Percentiles rank a stretch among this genome's conserved stretches.
These are phyloP conservation scores for Phycomyces blakesleeanus DNA, from an alignment of 192 early-diverging fungal species.

Conservation along the genomic window DNA sequence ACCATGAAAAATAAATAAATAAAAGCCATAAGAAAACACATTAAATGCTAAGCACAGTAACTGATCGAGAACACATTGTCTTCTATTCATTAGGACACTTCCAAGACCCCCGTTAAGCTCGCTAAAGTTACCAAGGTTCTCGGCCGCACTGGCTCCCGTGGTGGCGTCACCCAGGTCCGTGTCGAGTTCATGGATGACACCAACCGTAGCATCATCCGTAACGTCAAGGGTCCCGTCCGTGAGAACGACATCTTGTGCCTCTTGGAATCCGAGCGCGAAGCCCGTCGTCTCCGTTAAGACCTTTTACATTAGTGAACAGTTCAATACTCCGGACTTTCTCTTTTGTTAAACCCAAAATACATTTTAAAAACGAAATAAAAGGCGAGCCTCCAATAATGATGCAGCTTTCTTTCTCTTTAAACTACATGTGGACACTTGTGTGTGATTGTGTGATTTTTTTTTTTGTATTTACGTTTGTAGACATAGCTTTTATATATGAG, in stretches of 20 bases:
- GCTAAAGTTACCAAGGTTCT: slow-evolving; percentile 95
- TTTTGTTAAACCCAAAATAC: background rate
- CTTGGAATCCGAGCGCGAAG: slow-evolving; percentile 99
- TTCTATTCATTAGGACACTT: slow-evolving; percentile 24
- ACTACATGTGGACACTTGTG: background rate
- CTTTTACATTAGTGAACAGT: background rate
- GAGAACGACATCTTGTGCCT: slow-evolving; percentile 96
- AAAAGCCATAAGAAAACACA: background rate
- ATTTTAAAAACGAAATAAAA: slow-evolving; percentile 10
- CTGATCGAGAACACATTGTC: background rate
- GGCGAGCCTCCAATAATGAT: background rate
- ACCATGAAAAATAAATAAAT: background rate
- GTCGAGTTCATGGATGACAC: slow-evolving; percentile 98
- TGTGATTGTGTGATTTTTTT: too few relatives aligned
- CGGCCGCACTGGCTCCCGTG: slow-evolving; percentile 99
- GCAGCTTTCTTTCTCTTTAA: background rate
- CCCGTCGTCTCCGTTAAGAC: slow-evolving; percentile 93
- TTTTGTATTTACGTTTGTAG: too few relatives aligned
- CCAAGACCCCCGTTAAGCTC: slow-evolving; percentile 76
- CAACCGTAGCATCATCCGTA: slow-evolving; percentile 97
- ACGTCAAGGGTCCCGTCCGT: slow-evolving; percentile 99
- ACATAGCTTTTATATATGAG: too few relatives aligned
- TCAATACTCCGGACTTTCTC: background rate
- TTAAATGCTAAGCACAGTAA: background rate
- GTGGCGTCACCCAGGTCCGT: slow-evolving; percentile 99